A percentile compares a stretch with the other conserved stretches of the same genome.
phyloP scores from a whole-genome alignment of 495 filamentous ascomycete genomes.

The Podospora pseudoanserina region DNA sequence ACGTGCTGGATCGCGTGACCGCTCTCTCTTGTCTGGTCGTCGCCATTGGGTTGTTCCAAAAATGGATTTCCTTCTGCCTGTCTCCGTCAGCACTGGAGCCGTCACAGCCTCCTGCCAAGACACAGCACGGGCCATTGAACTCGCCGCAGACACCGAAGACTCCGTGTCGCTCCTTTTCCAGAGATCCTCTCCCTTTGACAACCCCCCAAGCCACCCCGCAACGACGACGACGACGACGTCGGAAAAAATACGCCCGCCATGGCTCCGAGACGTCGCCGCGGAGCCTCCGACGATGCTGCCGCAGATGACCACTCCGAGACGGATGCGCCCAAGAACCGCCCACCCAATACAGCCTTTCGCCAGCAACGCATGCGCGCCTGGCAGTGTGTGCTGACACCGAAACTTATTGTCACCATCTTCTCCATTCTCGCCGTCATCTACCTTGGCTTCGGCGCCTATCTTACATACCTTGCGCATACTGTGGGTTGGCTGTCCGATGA shows the following conservation, averaged over 20 bases:
- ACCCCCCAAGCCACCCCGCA: conserved; percentile 11
- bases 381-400: conserved; percentile 38
- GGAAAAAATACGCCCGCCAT: conserved; percentile 22
- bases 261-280: conserved; percentile 35
- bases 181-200: conserved; percentile 7
- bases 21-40: neutral
- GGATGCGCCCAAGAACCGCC: conserved; percentile 34
- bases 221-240: conserved; percentile 6
- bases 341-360: conserved; percentile 37
- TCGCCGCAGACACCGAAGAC: conserved; percentile 26
- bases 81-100: conserved; percentile 4
- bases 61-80: neutral
- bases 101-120: conserved; percentile 33
- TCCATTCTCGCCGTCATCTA: conserved; percentile 36
- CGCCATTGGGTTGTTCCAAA: neutral
- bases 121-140: conserved; percentile 27
- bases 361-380: conserved; percentile 40
- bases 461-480: conserved; percentile 34
- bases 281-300: conserved; percentile 28
- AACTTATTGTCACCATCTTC: conserved; percentile 38
- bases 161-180: conserved; percentile 28
- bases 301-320: conserved; percentile 25
- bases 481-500: conserved; percentile 17
- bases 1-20: conserved; percentile 18
- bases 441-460: conserved; percentile 34